These are phyloP conservation scores for Phialophora chinensis DNA, from an alignment of 2,329 filamentous ascomycete genomes.

Conservation along the genomic window DNA sequence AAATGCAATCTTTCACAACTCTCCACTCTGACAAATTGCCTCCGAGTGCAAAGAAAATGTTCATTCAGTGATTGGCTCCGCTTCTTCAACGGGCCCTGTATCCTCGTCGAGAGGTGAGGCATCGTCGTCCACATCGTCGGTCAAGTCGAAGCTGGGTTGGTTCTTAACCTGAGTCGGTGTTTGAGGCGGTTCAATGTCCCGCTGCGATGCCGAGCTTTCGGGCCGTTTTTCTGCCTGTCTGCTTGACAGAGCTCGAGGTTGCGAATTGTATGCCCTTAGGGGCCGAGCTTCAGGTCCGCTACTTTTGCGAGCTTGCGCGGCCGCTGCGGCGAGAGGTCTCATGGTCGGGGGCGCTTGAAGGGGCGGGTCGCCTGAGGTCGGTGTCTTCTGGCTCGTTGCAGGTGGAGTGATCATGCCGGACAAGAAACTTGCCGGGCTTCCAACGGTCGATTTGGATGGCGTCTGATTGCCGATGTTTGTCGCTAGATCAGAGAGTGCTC, in stretches of 20 bases:
- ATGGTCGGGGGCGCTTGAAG: slow-evolving; percentile 43
- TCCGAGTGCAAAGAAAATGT: not conserved
- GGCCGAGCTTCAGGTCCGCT: slow-evolving; percentile 32
- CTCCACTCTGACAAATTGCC: not conserved
- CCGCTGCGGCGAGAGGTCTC: slow-evolving; percentile 36
- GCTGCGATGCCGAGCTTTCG: slow-evolving; percentile 40
- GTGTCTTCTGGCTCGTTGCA: slow-evolving; percentile 70
- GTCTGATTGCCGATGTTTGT: slow-evolving; percentile 52
- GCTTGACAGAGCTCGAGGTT: slow-evolving; percentile 31
- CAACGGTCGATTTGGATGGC: slow-evolving; percentile 62
- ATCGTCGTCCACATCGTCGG: slow-evolving; percentile 55
- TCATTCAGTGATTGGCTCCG: slow-evolving; percentile 20
- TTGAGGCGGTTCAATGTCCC: slow-evolving; percentile 22
- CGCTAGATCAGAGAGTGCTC: slow-evolving; percentile 46
- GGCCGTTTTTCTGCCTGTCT: slow-evolving; percentile 24
- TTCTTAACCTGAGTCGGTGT: slow-evolving; percentile 47
- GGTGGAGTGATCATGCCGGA: slow-evolving; percentile 90
- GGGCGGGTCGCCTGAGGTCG: slow-evolving; percentile 49
- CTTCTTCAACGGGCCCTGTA: slow-evolving; percentile 13
- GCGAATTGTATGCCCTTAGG: slow-evolving; percentile 34
- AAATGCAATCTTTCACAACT: slow-evolving; percentile 2
- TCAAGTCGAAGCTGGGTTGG: slow-evolving; percentile 60
- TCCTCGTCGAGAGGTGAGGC: slow-evolving; percentile 33
- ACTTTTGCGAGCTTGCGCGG: slow-evolving; percentile 33
- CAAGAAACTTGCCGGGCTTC: slow-evolving; percentile 61